Base-by-base conservation (phyloP, 176 grass and related monocot genomes). In the Bolboschoenus planiculmis region DNA sequence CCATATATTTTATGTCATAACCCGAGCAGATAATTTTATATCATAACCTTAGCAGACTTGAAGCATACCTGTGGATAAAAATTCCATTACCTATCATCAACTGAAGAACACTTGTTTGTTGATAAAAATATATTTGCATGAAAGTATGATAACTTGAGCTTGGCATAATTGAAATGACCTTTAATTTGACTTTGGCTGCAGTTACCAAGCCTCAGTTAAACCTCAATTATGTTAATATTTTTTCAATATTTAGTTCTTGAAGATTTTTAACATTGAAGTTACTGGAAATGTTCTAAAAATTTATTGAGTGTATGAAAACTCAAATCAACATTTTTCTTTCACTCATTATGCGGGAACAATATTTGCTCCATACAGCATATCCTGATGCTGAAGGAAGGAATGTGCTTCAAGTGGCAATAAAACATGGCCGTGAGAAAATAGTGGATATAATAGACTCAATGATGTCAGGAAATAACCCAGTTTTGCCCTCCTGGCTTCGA, bases 331-430 rank as follows among this genome's bases (percentile, higher is more conserved):
- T 23, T 70, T 70, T 42, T 14, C 3, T 70, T 70, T 2, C 18
- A n/a, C 31, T 5, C 31, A 21, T 42, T 11, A 42, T 24, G 36
- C 36, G 36, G 42, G 20, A 24, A 71, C 1, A 3, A 42, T 71
- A 36, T 20, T 18, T 65, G 31, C 62, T 65, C 11, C 62, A 65
- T 65, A 14, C 36, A 71, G 66, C 66, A 71, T 71, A 71, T 55
- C 16, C 53, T 4, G 85, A 87, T 27, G 7, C 24, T 7, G 24
- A 82, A 10, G 78, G 64, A 30, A 81, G 34, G 39, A 87, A 87
- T 62, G 78, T 87, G 4, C 85, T 87, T 47, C 85, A 76, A 82
- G 64, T 82, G 53, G 85, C 85, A 36, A 82, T 87, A 18, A 40
- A 62, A 16, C 20, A 56, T 37, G 85, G 78, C 3, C 63, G 54